Conservation (phyloP, 352 stramenopile genomes). For the Phytophthora chlamydospora region DNA sequence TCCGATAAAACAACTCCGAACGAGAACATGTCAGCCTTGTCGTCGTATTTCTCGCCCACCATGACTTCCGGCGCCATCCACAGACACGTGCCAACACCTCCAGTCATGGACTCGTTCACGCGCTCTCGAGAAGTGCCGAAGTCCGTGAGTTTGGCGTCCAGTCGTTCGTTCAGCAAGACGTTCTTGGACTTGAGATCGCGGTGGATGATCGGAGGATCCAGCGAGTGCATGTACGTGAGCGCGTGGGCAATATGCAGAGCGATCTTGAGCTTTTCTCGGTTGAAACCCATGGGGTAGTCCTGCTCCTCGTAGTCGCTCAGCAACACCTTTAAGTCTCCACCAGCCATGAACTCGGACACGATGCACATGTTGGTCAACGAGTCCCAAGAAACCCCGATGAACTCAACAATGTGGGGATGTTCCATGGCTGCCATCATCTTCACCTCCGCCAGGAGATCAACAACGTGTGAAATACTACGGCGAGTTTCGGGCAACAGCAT, state of each 20-base stretch:
- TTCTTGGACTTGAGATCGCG: constrained; percentile 65
- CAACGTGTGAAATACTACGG: constrained; percentile 34
- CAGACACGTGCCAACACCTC: constrained; percentile 38
- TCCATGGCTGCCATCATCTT: constrained; percentile 55
- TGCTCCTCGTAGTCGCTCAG: constrained; percentile 37
- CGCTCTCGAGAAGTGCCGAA: constrained; percentile 46
- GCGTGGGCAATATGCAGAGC: constrained; percentile 41
- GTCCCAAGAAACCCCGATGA: constrained; percentile 62
- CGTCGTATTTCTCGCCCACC: constrained; percentile 44
- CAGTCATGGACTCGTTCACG: constrained; percentile 41
- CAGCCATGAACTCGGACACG: constrained; percentile 63
- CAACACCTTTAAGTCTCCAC: constrained; percentile 54
- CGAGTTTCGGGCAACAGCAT: constrained; percentile 47
- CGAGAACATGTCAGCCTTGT: constrained; percentile 52
- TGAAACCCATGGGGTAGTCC: constrained; percentile 32
- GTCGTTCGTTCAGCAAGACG: constrained; percentile 38
- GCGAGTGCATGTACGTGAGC: constrained; percentile 52
- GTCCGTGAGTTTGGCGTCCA: constrained; percentile 54
- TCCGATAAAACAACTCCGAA: constrained; percentile 49
- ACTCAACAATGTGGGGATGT: constrained; percentile 51
- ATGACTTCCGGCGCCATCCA: constrained; percentile 57
- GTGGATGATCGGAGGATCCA: constrained; percentile 45
- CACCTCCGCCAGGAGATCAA: constrained; percentile 48
- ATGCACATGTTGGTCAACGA: constrained; percentile 50
- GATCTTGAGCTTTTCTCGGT: constrained; percentile 41